Evolutionary conservation across 176 grass and related monocot species (phyloP), one percentile per base, ranked within the genome.

Genomic region (Aegilops sharonensis): DNA sequence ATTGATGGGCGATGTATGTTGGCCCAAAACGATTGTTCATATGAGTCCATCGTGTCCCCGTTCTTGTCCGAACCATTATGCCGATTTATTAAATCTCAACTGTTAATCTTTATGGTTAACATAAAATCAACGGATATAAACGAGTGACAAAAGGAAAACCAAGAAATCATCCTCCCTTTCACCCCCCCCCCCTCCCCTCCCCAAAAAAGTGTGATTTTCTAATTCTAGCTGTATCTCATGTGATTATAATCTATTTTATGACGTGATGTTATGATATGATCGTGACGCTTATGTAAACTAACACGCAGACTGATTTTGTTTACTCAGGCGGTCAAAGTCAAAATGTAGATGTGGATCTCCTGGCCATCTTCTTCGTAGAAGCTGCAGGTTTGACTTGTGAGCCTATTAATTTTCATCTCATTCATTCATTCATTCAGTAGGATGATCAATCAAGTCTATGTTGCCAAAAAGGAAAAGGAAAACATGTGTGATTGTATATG

Each of bases 311-410:
- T 64, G 29, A 8, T 47, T 76, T 25, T 42, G 30, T 36, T 88
- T 62, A 54, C 64, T 47, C 83, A 9, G 23, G 83, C 72, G 72
- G 83, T 24, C 35, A 27, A 66, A 54, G 61, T 85, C 83, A 77
- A 68, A 68, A 68, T 25, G 63, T 34, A 35, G 45, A 39, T 69
- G n/a, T 40, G 64, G 63, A 50, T 77, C 34, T 62, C 37, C 13
- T 88, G 63, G 8, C 86, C 80, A 45, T 56, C 8, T 47, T 76
- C 5, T 47, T 76, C 23, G 23, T 66, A 31, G 42, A 76, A 68
- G 4, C 20, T 57, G 32, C 76, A 75, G 82, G 82, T 37, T 75
- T 89, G 82, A 85, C 76, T 89, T 59, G 5, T 24, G 29, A 29
- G 71, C 59, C 23, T 84, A 42, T 64, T 8, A 15, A 6, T 56